Percentiles rank a stretch among this genome's conserved stretches.
Evolutionary conservation across 1,284 basidiomycete species (phyloP).

Genomic region (Cutaneotrichosporon arboriforme): DNA sequence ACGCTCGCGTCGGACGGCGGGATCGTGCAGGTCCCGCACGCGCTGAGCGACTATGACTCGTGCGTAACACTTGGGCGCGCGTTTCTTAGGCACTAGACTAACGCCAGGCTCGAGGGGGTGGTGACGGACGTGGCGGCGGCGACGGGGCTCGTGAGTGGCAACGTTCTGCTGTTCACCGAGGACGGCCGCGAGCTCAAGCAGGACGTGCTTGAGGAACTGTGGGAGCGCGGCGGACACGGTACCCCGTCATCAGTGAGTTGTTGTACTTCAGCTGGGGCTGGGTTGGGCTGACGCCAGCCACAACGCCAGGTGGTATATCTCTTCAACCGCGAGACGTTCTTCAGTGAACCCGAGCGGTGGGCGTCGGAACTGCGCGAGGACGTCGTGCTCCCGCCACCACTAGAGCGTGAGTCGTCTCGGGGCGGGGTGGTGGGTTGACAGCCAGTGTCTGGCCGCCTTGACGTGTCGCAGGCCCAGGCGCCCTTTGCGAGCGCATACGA

Average conservation of each 20-base stretch:
- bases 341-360: slow-evolving; percentile 37
- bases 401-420: slow-evolving; percentile 28
- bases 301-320: slow-evolving; percentile 26
- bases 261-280: too few relatives aligned
- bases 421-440: neutral
- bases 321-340: slow-evolving; percentile 45
- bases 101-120: slow-evolving; percentile 33
- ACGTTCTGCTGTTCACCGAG: slow-evolving; percentile 42
- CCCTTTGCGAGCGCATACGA: slow-evolving; percentile 41
- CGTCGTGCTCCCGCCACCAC: slow-evolving; percentile 31
- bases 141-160: slow-evolving; percentile 25
- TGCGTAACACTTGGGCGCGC: slow-evolving; percentile 19
- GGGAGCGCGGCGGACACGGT: slow-evolving; percentile 37
- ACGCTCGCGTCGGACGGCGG: slow-evolving; percentile 40
- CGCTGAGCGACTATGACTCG: slow-evolving; percentile 34
- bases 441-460: slow-evolving; percentile 14
- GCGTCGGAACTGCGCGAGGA: slow-evolving; percentile 36
- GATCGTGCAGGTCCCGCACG: slow-evolving; percentile 25
- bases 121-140: slow-evolving; percentile 23
- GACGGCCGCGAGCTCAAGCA: slow-evolving; percentile 39
- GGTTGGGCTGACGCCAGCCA: slow-evolving; percentile 10
- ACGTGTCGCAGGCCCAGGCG: slow-evolving; percentile 24
- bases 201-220: slow-evolving; percentile 34
- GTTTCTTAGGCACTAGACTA: neutral
- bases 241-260: slow-evolving; percentile 22